These are phyloP conservation scores for Monilinia fructicola DNA, from an alignment of 2,329 filamentous ascomycete genomes.

Conservation along the genomic window DNA sequence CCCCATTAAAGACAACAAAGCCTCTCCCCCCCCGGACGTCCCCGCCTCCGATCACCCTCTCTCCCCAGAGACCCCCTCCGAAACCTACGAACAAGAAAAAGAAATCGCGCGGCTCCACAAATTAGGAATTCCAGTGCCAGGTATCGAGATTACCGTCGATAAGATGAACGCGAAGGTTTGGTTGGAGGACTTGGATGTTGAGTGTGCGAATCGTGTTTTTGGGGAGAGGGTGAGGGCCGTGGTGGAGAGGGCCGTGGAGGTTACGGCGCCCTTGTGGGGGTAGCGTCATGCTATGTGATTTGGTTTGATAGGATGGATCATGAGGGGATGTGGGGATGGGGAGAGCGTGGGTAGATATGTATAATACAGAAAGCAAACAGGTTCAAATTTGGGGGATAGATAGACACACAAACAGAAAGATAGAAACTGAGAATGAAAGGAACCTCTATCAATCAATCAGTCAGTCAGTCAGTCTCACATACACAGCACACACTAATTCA, in stretches of 20 bases:
- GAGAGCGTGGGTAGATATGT: neutral
- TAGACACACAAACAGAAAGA: neutral
- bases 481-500: too few relatives aligned
- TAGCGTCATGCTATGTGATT: neutral
- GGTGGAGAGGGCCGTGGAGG: slow-evolving; percentile 85
- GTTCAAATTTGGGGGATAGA: neutral
- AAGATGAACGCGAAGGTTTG: slow-evolving; percentile 85
- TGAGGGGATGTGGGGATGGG: neutral
- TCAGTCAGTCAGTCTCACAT: neutral
- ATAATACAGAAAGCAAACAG: neutral
- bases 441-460: neutral
- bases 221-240: slow-evolving; percentile 84
- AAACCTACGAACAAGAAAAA: slow-evolving; percentile 45
- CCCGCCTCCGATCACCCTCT: neutral
- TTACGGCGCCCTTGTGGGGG: slow-evolving; percentile 69
- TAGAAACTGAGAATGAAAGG: neutral
- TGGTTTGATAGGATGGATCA: neutral
- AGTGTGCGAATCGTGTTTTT: slow-evolving; percentile 75
- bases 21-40: neutral
- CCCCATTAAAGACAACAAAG: neutral
- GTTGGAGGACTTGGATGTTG: slow-evolving; percentile 88
- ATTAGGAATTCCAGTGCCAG: slow-evolving; percentile 86
- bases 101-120: slow-evolving; percentile 79
- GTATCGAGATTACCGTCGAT: slow-evolving; percentile 82
- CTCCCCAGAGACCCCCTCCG: neutral